Evolutionary conservation across 495 filamentous ascomycete species (phyloP).

Genomic region (Penicillium lividum): DNA sequence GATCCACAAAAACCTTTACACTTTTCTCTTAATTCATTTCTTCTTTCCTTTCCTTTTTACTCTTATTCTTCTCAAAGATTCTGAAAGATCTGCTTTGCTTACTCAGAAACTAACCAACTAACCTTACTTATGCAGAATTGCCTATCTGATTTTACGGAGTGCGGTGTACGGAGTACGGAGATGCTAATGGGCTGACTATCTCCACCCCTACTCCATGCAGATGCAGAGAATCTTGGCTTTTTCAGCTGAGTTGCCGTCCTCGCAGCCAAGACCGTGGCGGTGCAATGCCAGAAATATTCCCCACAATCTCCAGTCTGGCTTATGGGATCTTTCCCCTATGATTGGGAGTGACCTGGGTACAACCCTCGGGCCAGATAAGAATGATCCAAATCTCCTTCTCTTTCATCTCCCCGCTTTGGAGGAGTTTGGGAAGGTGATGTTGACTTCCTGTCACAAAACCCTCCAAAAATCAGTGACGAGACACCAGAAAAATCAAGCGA

Average conservation of each 20-base stretch:
- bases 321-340: slow-evolving; percentile 3
- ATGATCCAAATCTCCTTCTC: not conserved
- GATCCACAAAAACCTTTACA: no score
- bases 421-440: slow-evolving; percentile 66
- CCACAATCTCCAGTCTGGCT: slow-evolving; percentile 18
- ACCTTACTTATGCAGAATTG: no score
- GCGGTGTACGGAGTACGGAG: not conserved
- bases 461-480: not conserved
- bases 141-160: no score
- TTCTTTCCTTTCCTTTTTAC: no score
- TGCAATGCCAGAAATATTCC: slow-evolving; percentile 17
- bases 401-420: not conserved
- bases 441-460: slow-evolving; percentile 31
- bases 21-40: no score
- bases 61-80: no score
- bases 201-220: not conserved
- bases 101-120: no score
- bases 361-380: not conserved
- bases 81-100: no score
- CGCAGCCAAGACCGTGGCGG: slow-evolving; percentile 25
- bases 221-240: not conserved
- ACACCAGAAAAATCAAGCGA: not conserved
- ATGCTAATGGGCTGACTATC: not conserved
- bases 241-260: not conserved
- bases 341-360: not conserved